Evolutionary conservation across 805 yeast genomes (phyloP), one percentile per base, ranked within the genome.

Genomic region (Danielozyma ontarioensis): DNA sequence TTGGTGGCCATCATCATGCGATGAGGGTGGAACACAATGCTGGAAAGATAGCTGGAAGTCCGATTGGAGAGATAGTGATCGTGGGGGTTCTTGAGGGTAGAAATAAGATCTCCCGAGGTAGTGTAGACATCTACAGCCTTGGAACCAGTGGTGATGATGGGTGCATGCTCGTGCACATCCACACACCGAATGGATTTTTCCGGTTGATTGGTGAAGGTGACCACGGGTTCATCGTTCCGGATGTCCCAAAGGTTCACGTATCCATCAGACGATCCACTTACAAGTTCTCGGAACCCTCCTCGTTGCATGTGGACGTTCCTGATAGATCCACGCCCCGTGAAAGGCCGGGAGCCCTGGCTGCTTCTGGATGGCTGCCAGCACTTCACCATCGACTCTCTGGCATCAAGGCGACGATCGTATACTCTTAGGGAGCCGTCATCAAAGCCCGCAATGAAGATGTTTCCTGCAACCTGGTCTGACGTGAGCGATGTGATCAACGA

Each of bases 111-210:
- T 2, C 97, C 97, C 0, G 83, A 64, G 0, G 96, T 86, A 3
- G 95, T 78, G 84, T 93, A 89, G 4, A 93, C 59, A 28, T 85
- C 81, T 12, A 88, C 78, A 23, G 74, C 70, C 40, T 82, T 82
- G 2, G 89, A 80, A 0, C 96, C 97, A 3, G 96, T 83, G 2
- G 89, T 90, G 36, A 93, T 75, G 2, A 93, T 70, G 1, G 98
- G 97, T 0, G 97, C 98, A 60, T 93, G 98, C 50, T 93, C 98
- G 59, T 93, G 98, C 4, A 86, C 76, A 50, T 84, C 83, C 35
- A 87, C 70, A 14, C 86, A 72, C 5, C 93, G 74, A 72, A 63
- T 48, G 12, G 62, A 55, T 76, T 71, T 57, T 38, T 57, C 72
- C 39, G 65, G 41, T 59, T 47, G 67, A n/a, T 83, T 83, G 15